phyloP scores from a whole-genome alignment of 192 early-diverging fungal genomes.

The Entomortierella beljakovae region DNA sequence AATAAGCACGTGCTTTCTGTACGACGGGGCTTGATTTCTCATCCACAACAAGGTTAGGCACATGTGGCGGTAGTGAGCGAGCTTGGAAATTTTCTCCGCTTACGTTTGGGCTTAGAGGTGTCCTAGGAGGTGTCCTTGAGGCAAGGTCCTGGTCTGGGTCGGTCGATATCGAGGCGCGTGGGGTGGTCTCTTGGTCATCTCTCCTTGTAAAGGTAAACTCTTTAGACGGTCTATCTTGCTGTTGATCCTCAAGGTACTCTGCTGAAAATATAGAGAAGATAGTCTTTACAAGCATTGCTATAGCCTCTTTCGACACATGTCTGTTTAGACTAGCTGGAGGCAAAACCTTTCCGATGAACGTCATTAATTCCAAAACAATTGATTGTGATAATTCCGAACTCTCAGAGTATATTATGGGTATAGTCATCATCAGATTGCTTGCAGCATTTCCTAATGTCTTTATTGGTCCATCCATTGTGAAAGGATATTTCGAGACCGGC shows the following conservation, averaged over 20 bases:
- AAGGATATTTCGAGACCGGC: slow-evolving; percentile 25
- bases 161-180: slow-evolving; percentile 22
- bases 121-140: slow-evolving; percentile 35
- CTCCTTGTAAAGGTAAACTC: background rate
- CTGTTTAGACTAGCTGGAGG: slow-evolving; percentile 28
- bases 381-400: slow-evolving; percentile 20
- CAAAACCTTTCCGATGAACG: slow-evolving; percentile 26
- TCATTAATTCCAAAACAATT: slow-evolving; percentile 19
- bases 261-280: slow-evolving; percentile 30
- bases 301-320: slow-evolving; percentile 6
- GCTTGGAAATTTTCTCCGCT: slow-evolving; percentile 42
- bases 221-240: background rate
- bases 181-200: slow-evolving; percentile 9
- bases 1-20: slow-evolving; percentile 19
- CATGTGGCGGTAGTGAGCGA: slow-evolving; percentile 1
- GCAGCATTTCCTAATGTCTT: slow-evolving; percentile 21
- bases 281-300: slow-evolving; percentile 13
- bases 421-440: slow-evolving; percentile 29
- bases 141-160: slow-evolving; percentile 12
- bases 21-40: slow-evolving; percentile 26
- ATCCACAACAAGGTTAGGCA: background rate
- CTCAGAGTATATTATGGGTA: slow-evolving; percentile 14
- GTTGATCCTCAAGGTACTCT: slow-evolving; percentile 22
- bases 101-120: slow-evolving; percentile 35
- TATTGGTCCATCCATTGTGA: slow-evolving; percentile 25